Percentiles rank a stretch among this genome's conserved stretches.
phyloP scores from a whole-genome alignment of 441 rosid genomes.

The Biscutella laevigata region DNA sequence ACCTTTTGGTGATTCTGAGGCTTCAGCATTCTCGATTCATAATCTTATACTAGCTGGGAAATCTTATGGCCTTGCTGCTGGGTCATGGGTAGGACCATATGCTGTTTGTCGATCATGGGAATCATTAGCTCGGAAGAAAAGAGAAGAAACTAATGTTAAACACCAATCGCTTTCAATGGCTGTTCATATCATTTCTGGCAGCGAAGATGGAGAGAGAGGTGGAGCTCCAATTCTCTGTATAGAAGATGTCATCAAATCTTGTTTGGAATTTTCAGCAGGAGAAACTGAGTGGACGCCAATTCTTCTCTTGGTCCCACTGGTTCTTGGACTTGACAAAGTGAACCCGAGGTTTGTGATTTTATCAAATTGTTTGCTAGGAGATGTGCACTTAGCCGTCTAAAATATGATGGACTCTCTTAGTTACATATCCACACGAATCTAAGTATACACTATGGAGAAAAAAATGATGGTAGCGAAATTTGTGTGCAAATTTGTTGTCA shows the following conservation, averaged over 20 bases:
- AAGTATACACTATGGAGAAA: slow-evolving; percentile 12
- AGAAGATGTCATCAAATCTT: slow-evolving; percentile 70
- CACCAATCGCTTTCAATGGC: slow-evolving; percentile 57
- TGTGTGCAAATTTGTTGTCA: slow-evolving; percentile 32
- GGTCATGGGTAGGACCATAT: slow-evolving; percentile 99
- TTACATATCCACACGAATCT: slow-evolving; percentile 59
- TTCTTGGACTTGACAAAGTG: slow-evolving; percentile 85
- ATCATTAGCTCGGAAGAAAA: slow-evolving; percentile 43
- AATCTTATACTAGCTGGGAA: slow-evolving; percentile 81
- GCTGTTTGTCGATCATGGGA: slow-evolving; percentile 94
- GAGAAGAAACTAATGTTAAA: slow-evolving; percentile 34
- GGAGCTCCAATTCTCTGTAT: slow-evolving; percentile 87
- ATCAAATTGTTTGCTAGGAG: slow-evolving; percentile 30
- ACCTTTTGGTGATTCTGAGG: slow-evolving; percentile 71
- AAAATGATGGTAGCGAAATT: slow-evolving; percentile 49
- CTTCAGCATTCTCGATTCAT: slow-evolving; percentile 71
- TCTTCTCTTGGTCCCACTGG: slow-evolving; percentile 88
- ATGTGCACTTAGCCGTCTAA: too few relatives aligned
- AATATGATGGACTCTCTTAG: too few relatives aligned
- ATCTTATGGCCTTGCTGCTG: slow-evolving; percentile 85
- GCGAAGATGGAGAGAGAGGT: slow-evolving; percentile 91
- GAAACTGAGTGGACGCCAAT: slow-evolving; percentile 63
- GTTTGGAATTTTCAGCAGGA: slow-evolving; percentile 58
- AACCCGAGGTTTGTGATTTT: slow-evolving; percentile 67
- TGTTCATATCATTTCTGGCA: slow-evolving; percentile 81